phyloP scores from a whole-genome alignment of 2,329 filamentous ascomycete genomes.

The Ophiostoma populinum region DNA sequence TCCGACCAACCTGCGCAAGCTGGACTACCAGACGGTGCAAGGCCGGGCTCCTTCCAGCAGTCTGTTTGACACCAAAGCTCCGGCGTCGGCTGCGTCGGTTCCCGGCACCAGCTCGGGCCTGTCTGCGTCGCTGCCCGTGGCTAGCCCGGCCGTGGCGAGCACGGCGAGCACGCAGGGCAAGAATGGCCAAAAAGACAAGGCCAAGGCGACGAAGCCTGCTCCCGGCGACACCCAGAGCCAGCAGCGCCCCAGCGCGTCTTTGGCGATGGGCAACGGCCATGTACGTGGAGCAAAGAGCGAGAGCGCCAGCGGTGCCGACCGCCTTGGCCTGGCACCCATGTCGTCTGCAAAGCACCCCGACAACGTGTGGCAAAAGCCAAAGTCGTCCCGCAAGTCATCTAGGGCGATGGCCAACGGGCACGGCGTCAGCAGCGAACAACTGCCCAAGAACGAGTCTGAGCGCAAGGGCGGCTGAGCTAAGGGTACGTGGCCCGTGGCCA shows the following conservation, averaged over 20 bases:
- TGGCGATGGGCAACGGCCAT: not conserved
- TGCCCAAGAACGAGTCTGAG: constrained; percentile 40
- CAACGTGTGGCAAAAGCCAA: constrained; percentile 41
- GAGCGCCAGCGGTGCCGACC: not conserved
- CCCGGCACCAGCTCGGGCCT: not conserved
- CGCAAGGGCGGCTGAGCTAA: constrained; percentile 42
- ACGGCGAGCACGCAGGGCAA: not conserved
- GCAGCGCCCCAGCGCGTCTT: constrained; percentile 16
- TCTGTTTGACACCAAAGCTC: too few relatives aligned
- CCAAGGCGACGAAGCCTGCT: constrained; percentile 1
- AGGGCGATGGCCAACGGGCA: constrained; percentile 27
- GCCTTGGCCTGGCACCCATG: not conserved
- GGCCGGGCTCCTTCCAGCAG: too few relatives aligned
- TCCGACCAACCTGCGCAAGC: constrained; percentile 40
- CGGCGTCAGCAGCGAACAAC: constrained; percentile 29
- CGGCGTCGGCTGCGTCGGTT: too few relatives aligned
- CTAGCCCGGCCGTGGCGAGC: not conserved
- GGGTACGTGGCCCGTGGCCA: not conserved
- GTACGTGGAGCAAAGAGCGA: constrained; percentile 2
- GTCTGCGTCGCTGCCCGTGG: not conserved
- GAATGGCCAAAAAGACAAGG: constrained; percentile 7
- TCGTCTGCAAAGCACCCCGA: constrained; percentile 13
- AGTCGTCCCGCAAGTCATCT: constrained; percentile 33
- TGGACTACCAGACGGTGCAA: constrained; percentile 13
- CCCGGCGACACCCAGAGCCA: constrained; percentile 27